Conservation (phyloP, 2,329 filamentous ascomycete genomes). For the Diaporthe nobilis region DNA sequence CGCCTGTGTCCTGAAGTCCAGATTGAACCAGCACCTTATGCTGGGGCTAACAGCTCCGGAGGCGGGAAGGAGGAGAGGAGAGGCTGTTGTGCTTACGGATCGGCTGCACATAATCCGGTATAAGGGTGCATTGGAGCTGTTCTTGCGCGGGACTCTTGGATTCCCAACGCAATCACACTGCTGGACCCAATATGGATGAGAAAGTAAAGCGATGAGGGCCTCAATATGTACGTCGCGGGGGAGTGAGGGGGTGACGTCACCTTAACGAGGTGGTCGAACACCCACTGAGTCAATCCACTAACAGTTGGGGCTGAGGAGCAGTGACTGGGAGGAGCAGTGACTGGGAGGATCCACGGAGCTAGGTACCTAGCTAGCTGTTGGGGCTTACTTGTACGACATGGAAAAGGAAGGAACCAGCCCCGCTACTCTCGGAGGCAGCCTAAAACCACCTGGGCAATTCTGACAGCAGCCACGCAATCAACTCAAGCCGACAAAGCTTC, state of each 20-base stretch:
- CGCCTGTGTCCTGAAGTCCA: too few species aligned
- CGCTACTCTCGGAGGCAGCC: conserved; percentile 15
- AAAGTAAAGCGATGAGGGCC: not conserved
- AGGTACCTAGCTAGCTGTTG: not conserved
- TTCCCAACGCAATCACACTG: too few species aligned
- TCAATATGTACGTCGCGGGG: not conserved
- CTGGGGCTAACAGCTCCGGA: too few species aligned
- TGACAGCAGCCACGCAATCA: conserved; percentile 13
- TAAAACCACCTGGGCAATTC: not conserved
- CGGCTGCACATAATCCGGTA: too few species aligned
- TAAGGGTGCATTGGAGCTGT: too few species aligned
- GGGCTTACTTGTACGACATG: not conserved
- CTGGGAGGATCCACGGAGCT: not conserved
- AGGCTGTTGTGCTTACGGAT: too few species aligned
- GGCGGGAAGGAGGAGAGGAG: too few species aligned
- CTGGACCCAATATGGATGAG: too few species aligned
- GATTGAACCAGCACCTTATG: too few species aligned
- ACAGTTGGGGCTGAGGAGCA: not conserved
- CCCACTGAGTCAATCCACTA: not conserved
- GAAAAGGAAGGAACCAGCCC: too few species aligned
- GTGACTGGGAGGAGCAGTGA: conserved; percentile 6
- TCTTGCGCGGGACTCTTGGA: too few species aligned
- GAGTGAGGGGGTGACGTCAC: not conserved
- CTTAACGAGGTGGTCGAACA: too few species aligned
- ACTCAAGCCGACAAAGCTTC: not conserved